Evolutionary conservation across 352 stramenopile species (phyloP), one percentile per base, ranked within the genome.

Genomic region (Globisporangium paddicum): DNA sequence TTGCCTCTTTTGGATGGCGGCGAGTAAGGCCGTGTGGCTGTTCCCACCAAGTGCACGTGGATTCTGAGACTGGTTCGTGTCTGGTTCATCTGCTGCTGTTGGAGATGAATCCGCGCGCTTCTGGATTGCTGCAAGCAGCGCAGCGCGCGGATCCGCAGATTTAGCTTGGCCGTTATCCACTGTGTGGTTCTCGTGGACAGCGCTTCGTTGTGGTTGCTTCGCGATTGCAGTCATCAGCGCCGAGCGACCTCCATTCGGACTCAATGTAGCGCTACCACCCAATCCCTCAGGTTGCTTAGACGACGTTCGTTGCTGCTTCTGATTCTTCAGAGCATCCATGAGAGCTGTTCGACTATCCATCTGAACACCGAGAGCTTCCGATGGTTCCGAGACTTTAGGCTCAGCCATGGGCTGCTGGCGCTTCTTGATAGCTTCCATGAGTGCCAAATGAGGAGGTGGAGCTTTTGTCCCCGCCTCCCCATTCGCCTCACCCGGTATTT

Each of bases 71-170:
- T 49, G 53, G 2, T n/a, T 37, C 14, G 32, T 16, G 16, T 34
- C 16, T 49, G 46, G 5, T 9, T 2, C 16, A 38, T 16, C 1
- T 51, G 16, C 18, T 40, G 46, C 9, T 14, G 16, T 13, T 19
- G 18, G 21, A 6, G 18, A 18, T 19, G 18, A 32, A 37, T 32
- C 21, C 16, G 50, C 60, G 23, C 46, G 38, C n/a, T 66, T 53
- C 14, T 34, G 45, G n/a, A 70, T 70, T 28, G 59, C 53, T 37
- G 63, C 52, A 35, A 70, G 49, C 19, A 70, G 34, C 3, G 42
- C 50, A 21, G 62, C 48, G 6, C 59, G 62, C 18, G 55, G 55
- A 18, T 62, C 55, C 35, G 5, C 21, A 61, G 44, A 7, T 16
- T 37, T 21, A 2, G 18, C 9, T 52, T 41, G 41, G 16, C n/a